Base-by-base conservation (phyloP, 805 yeast genomes). In the Teunomyces stri region DNA sequence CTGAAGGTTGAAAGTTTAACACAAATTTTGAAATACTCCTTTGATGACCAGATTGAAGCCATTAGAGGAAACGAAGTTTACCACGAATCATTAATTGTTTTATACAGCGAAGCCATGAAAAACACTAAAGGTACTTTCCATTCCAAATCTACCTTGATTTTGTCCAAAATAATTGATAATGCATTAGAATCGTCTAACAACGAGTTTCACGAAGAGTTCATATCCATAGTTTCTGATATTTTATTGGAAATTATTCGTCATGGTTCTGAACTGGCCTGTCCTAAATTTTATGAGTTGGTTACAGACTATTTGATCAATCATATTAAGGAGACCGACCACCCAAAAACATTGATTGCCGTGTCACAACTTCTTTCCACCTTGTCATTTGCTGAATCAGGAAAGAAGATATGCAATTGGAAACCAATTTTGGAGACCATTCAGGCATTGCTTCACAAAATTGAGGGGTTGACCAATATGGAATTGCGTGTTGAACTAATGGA, bases 81-180 rank as follows among this genome's bases (percentile, higher is more conserved):
- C 58, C 75, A 77, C 47, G 80, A 69, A 11, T 75, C 96, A 0
- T 61, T 88, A 37, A 73, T 80, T 2, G 72, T 75, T 5, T 73
- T 91, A 36, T 82, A 82, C 59, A 72, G 89, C 2, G 96, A 89
- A 59, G 71, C 97, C 0, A 71, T 91, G 62, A 84, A 79, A 52
- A 82, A 89, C 39, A 82, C 96, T 0, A 78, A 78, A 11, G 85
- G 80, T 4, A 75, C 86, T 0, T 72, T 91, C 50, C 96, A 92
- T 62, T 86, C 96, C 1, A 88, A 82, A 59, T 71, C 90, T 0
- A 61, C 72, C 1, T 45, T 66, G 0, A 80, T 89, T 5, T 59
- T 87, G 37, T 65, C 71, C 2, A 64, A 65, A 5, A 54, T 82
- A 11, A 45, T 81, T 1, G 66, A 69, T n/a, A 65, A 68, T 25